These are phyloP conservation scores for Coprinopsis marcescibilis DNA, from an alignment of 768 basidiomycete species.

Conservation along the genomic window DNA sequence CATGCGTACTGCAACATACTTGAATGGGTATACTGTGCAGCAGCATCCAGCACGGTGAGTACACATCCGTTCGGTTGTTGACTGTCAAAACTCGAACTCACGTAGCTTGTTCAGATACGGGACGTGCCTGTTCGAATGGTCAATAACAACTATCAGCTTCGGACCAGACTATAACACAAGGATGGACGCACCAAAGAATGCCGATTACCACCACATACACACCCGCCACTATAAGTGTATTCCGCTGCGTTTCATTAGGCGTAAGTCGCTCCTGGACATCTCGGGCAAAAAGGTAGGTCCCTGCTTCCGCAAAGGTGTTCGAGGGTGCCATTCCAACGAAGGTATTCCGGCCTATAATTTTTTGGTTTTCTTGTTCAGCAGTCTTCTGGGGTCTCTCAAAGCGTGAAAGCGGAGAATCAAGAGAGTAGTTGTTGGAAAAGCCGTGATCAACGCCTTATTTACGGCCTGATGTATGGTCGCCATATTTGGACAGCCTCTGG, in stretches of 20 bases:
- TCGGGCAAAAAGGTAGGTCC: conserved; percentile 25
- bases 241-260: conserved; percentile 67
- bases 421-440: neutral
- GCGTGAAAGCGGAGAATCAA: too few species aligned
- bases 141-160: neutral
- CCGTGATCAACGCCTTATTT: too few species aligned
- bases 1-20: conserved; percentile 43
- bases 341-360: too few species aligned
- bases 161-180: neutral
- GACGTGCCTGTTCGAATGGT: conserved; percentile 71
- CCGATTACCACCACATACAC: conserved; percentile 68
- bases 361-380: neutral
- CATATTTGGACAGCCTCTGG: too few species aligned
- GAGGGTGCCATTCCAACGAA: conserved; percentile 14
- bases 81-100: conserved; percentile 33
- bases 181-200: conserved; percentile 63
- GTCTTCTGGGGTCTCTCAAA: too few species aligned
- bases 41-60: neutral
- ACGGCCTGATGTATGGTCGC: too few species aligned
- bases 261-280: conserved; percentile 42
- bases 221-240: conserved; percentile 76
- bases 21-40: conserved; percentile 79
- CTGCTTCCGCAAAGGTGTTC: conserved; percentile 12
- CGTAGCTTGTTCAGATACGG: conserved; percentile 68
- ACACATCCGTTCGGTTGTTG: neutral